Evolutionary conservation across 768 basidiomycete species (phyloP), one percentile per base, ranked within the genome.

Genomic region (Leccinum arenicola): DNA sequence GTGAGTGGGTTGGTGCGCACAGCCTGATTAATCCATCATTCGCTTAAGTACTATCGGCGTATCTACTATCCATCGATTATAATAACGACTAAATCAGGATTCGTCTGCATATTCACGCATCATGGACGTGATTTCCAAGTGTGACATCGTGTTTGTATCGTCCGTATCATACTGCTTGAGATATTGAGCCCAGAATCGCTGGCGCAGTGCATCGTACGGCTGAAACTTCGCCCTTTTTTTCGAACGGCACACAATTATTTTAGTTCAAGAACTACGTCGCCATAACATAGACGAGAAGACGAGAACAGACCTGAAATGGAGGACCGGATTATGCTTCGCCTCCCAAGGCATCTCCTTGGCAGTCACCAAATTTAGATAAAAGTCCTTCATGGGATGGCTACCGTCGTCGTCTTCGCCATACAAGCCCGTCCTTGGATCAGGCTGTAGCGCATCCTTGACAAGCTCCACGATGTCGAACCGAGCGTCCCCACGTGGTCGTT

Each of bases 101-200:
- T 27, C 25, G 25, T 27, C 25, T 27, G 25, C 25, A 27, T 27
- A 27, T 27, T 27, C 25, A 27, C 25, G 25, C 25, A 27, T 27
- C 25, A 25, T 25, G 25, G 25, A 25, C 25, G 25, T 25, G 25
- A 25, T 25, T 4, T 25, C 25, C 25, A 25, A 25, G 25, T 25
- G 25, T 25, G 25, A 25, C 25, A 25, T 25, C 25, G 25, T 25
- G 25, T 25, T 25, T 25, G 25, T 25, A 25, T 25, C 25, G 25
- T 25, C 25, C 25, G 87, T 82, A 65, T 97, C 95, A 74, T 98
- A 98, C 64, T 95, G 90, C 53, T 83, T 83, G 43, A 96, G 82
- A 71, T 93, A 95, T 62, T 91, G 87, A 2, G 85, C 78, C 95
- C 95, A 97, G 79, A 95, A 95, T 3, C 84, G 84, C 67, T 94